Conservation (phyloP, 331 rosid species). For the Telfairia occidentalis region DNA sequence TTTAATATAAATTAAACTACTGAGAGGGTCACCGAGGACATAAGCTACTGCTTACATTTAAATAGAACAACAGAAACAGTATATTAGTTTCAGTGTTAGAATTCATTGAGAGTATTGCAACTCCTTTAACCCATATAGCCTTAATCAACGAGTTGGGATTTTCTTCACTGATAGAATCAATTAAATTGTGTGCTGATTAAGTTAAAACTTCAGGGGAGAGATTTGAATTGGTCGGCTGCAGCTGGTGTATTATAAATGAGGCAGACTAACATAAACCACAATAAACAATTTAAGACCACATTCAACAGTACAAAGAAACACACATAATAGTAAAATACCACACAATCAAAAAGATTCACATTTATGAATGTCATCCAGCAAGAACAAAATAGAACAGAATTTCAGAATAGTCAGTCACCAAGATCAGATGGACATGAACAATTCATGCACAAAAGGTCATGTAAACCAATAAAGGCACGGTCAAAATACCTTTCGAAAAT, state of each 20-base stretch:
- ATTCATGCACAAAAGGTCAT: background rate
- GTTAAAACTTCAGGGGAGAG: background rate
- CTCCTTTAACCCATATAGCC: background rate
- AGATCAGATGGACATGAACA: background rate
- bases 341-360: background rate
- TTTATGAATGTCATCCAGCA: background rate
- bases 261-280: background rate
- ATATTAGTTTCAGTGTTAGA: background rate
- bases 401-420: background rate
- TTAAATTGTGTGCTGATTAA: background rate
- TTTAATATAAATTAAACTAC: background rate
- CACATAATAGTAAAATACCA: background rate
- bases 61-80: background rate
- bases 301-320: background rate
- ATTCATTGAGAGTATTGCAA: background rate
- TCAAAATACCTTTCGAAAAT: conserved; percentile 61
- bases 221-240: background rate
- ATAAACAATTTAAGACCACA: background rate
- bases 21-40: background rate
- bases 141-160: background rate
- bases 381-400: background rate
- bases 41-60: background rate
- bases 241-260: background rate
- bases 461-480: background rate
- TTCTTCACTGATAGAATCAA: background rate